These are phyloP conservation scores for Ocimum tenuiflorum DNA, from an alignment of 257 asterid species.

Conservation along the genomic window DNA sequence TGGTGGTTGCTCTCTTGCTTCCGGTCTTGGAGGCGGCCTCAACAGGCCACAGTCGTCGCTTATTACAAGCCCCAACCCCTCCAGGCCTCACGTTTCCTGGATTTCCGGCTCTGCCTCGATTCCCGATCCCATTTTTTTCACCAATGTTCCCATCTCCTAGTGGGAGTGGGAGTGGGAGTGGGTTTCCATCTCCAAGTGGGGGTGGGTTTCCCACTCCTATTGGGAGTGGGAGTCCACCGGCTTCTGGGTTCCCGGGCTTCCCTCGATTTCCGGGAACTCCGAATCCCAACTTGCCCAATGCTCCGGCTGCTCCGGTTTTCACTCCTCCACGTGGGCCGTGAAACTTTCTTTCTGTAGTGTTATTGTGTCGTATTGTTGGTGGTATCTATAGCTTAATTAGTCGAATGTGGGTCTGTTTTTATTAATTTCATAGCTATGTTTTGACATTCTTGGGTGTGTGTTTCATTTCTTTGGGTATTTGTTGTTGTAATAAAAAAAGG, in stretches of 20 bases:
- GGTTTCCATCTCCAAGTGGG: background rate
- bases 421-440: background rate
- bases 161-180: background rate
- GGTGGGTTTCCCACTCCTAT: no score
- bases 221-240: background rate
- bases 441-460: background rate
- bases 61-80: slow-evolving; percentile 5
- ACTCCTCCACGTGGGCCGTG: background rate
- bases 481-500: background rate
- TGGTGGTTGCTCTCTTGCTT: slow-evolving; percentile 13
- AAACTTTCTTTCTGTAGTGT: background rate
- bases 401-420: background rate
- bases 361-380: background rate
- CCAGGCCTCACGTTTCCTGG: slow-evolving; percentile 15
- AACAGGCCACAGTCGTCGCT: slow-evolving; percentile 21
- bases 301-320: slow-evolving; percentile 11
- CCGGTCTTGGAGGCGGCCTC: slow-evolving; percentile 4
- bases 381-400: background rate
- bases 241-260: slow-evolving; percentile 3
- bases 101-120: background rate
- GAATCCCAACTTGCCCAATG: background rate
- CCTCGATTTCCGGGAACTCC: slow-evolving; percentile 9
- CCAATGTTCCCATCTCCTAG: background rate
- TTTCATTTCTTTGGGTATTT: background rate
- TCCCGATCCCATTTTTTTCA: background rate